A percentile compares a stretch with the other conserved stretches of the same genome.
Evolutionary conservation across 2,329 filamentous ascomycete species (phyloP).

Genomic region (Nannizziopsis barbatae): DNA sequence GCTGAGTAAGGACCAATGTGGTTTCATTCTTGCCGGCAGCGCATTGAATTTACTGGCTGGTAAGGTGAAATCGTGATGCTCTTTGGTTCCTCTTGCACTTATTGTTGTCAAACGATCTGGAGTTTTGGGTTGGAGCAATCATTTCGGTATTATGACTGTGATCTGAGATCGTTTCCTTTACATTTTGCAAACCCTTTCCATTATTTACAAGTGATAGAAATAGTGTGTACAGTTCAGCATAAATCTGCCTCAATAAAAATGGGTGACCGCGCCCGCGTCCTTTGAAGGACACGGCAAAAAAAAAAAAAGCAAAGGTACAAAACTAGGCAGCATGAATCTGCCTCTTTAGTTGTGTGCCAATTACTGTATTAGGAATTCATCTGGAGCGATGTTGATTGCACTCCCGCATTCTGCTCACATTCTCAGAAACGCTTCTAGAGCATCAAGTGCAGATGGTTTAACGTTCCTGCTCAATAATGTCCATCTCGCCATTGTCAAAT

Average conservation of each 20-base stretch:
- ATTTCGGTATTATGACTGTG: constrained; percentile 1
- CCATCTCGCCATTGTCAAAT: not conserved
- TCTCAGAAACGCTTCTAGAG: constrained; percentile 12
- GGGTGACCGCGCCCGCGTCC: too few relatives aligned
- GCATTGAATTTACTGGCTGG: constrained; percentile 78
- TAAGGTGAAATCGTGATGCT: constrained; percentile 35
- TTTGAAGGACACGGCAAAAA: too few relatives aligned
- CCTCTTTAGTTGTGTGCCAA: too few relatives aligned
- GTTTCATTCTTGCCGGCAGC: constrained; percentile 85
- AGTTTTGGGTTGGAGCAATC: constrained; percentile 2
- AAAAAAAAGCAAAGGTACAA: too few relatives aligned
- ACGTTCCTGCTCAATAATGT: constrained; percentile 14
- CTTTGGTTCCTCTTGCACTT: not conserved
- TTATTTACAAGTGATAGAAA: too few relatives aligned
- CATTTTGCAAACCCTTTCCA: constrained; percentile 1
- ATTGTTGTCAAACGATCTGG: not conserved
- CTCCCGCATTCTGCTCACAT: not conserved
- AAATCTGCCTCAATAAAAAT: too few relatives aligned
- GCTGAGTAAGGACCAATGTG: constrained; percentile 78
- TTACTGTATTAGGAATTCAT: too few relatives aligned
- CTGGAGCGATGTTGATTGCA: too few relatives aligned
- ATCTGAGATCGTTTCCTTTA: not conserved
- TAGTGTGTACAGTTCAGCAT: too few relatives aligned
- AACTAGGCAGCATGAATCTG: too few relatives aligned
- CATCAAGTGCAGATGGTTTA: constrained; percentile 12